These are phyloP conservation scores for Dryas octopetala DNA, from an alignment of 306 rosid genomes.

Conservation along the genomic window DNA sequence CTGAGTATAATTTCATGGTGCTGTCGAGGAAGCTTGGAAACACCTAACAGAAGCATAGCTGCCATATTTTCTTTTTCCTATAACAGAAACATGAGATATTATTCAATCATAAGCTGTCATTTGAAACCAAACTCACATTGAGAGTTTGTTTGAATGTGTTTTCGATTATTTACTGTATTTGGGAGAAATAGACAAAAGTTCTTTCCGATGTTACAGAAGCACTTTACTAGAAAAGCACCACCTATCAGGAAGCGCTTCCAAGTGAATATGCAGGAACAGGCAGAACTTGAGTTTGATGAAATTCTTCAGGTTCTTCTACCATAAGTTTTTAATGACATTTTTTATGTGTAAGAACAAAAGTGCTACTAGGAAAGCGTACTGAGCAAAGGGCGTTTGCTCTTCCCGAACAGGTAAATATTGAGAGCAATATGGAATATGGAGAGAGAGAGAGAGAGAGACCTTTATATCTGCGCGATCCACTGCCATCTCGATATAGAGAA, in stretches of 20 bases:
- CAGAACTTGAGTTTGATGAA: no score
- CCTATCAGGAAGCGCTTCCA: no score
- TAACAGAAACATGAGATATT: conserved; percentile 22
- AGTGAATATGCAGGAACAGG: no score
- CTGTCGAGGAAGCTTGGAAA: conserved; percentile 82
- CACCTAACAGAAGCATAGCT: conserved; percentile 65
- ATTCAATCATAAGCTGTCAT: conserved; percentile 17
- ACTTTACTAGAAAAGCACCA: no score
- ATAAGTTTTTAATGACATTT: no score
- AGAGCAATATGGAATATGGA: neutral
- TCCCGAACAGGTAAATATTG: neutral
- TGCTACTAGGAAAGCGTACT: no score
- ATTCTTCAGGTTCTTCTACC: no score
- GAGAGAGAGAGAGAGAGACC: conserved; percentile 34
- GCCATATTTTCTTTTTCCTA: conserved; percentile 84
- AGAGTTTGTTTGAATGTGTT: neutral
- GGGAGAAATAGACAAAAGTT: no score
- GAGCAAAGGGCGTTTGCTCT: no score
- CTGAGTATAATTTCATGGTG: conserved; percentile 92
- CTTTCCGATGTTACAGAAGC: no score
- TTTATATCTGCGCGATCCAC: conserved; percentile 66
- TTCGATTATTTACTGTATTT: no score
- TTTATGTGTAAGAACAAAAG: no score
- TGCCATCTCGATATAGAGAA: conserved; percentile 95
- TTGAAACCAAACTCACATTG: neutral